Conservation (phyloP, 495 filamentous ascomycete species). For the Aspergillus kassunensis region DNA sequence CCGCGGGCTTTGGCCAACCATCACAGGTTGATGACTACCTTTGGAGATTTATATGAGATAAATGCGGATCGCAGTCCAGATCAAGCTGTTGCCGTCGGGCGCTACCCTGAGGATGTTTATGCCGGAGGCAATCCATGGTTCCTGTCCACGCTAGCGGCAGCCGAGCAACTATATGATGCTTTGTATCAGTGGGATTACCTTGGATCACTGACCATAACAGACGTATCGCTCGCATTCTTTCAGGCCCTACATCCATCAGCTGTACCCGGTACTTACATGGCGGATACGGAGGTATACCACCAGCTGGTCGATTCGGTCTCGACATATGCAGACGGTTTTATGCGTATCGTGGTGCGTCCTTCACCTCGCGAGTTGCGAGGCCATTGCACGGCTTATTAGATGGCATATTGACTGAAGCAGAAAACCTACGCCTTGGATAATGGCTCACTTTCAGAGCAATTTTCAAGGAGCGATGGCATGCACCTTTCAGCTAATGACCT, state of each 20-base stretch:
- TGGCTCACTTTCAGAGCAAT: slow-evolving; percentile 61
- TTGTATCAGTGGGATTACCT: slow-evolving; percentile 55
- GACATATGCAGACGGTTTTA: slow-evolving; percentile 62
- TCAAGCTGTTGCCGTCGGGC: slow-evolving; percentile 59
- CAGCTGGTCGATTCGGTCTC: slow-evolving; percentile 50
- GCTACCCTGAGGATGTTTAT: slow-evolving; percentile 68
- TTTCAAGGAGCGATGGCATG: slow-evolving; percentile 44
- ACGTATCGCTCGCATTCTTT: slow-evolving; percentile 58
- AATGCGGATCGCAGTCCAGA: slow-evolving; percentile 45
- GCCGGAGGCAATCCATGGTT: slow-evolving; percentile 69
- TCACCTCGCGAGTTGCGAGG: too few relatives aligned
- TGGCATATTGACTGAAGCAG: slow-evolving; percentile 35
- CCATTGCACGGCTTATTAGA: too few relatives aligned
- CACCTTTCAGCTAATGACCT: slow-evolving; percentile 53
- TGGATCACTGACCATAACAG: slow-evolving; percentile 50
- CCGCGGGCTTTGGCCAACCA: slow-evolving; percentile 60
- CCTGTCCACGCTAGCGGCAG: slow-evolving; percentile 58
- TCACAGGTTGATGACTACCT: slow-evolving; percentile 59
- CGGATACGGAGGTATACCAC: slow-evolving; percentile 48
- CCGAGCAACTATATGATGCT: slow-evolving; percentile 63
- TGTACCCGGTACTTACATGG: slow-evolving; percentile 33
- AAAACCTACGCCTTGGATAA: slow-evolving; percentile 39
- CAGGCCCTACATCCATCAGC: slow-evolving; percentile 45
- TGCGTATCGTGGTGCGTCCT: slow-evolving; percentile 45
- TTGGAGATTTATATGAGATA: slow-evolving; percentile 54